Evolutionary conservation across 805 yeast species (phyloP).

Genomic region (Scheffersomyces stipitis): DNA sequence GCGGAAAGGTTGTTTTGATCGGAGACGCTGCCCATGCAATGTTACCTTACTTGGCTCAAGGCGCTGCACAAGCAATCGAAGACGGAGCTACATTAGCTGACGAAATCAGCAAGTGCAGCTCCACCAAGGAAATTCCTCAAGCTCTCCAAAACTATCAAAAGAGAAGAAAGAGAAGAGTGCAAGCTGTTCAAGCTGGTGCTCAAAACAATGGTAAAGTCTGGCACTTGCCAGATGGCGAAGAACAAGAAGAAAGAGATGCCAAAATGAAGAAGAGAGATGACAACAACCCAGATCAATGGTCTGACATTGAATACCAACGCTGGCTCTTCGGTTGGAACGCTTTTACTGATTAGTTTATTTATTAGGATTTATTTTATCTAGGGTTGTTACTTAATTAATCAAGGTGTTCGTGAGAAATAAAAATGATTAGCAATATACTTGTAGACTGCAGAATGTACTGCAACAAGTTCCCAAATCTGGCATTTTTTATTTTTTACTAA

Average conservation of each 20-base stretch:
- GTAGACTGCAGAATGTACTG: too few relatives aligned
- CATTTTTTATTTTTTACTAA: too few relatives aligned
- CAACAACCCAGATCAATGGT: conserved; percentile 11
- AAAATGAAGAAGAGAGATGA: conserved; percentile 10
- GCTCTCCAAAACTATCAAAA: conserved; percentile 6
- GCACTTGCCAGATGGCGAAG: not conserved
- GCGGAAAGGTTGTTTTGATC: conserved; percentile 15
- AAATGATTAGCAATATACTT: too few relatives aligned
- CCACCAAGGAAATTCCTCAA: conserved; percentile 7
- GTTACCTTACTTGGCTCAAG: conserved; percentile 22
- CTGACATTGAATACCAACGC: conserved; percentile 9
- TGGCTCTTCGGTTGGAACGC: conserved; percentile 12
- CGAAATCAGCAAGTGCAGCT: conserved; percentile 4
- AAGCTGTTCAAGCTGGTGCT: conserved; percentile 12
- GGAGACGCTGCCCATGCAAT: conserved; percentile 27
- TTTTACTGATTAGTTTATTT: conserved; percentile 3
- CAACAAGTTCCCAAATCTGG: too few relatives aligned
- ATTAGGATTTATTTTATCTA: not conserved
- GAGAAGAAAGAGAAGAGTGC: conserved; percentile 11
- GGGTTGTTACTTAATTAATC: too few relatives aligned
- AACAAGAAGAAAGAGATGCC: conserved; percentile 1
- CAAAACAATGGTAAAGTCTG: conserved; percentile 9
- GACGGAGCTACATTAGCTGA: conserved; percentile 20
- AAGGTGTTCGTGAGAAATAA: too few relatives aligned
- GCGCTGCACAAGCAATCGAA: conserved; percentile 23